Evolutionary conservation across 1,284 basidiomycete genomes (phyloP).

Genomic region (Inonotus obliquus): DNA sequence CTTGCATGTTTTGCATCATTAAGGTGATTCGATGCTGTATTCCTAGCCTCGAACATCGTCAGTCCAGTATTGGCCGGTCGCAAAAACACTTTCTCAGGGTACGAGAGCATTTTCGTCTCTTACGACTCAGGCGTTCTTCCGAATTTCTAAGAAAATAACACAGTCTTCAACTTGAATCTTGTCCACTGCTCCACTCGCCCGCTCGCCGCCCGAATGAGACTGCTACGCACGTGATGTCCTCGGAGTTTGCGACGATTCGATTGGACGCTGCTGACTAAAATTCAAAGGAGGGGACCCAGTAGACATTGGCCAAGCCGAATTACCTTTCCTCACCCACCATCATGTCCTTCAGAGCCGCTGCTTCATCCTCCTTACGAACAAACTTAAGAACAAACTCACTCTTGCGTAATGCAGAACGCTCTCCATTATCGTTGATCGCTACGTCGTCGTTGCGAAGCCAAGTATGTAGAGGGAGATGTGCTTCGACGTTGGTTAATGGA

Average conservation of each 20-base stretch:
- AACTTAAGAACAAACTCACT: slow-evolving; percentile 10
- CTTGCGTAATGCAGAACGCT: neutral
- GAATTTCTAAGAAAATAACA: no score
- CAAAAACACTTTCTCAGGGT: no score
- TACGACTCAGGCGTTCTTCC: no score
- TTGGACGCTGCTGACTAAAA: slow-evolving; percentile 3
- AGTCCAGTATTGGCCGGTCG: no score
- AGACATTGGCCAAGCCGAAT: neutral
- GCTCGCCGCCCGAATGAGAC: neutral
- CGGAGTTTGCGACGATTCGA: neutral
- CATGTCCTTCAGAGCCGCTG: slow-evolving; percentile 9
- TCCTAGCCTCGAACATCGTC: no score
- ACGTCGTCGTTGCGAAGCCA: neutral
- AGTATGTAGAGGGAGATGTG: slow-evolving; percentile 2
- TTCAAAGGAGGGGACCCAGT: neutral
- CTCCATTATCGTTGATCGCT: neutral
- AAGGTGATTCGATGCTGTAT: no score
- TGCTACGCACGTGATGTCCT: neutral
- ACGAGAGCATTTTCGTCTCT: no score
- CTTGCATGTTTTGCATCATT: no score
- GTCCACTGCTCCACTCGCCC: no score
- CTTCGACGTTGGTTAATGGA: slow-evolving; percentile 16
- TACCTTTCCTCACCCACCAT: slow-evolving; percentile 4
- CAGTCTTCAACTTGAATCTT: no score
- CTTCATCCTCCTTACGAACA: neutral